Conservation (phyloP, 768 basidiomycete species). For the Tephrocybe rancida region DNA sequence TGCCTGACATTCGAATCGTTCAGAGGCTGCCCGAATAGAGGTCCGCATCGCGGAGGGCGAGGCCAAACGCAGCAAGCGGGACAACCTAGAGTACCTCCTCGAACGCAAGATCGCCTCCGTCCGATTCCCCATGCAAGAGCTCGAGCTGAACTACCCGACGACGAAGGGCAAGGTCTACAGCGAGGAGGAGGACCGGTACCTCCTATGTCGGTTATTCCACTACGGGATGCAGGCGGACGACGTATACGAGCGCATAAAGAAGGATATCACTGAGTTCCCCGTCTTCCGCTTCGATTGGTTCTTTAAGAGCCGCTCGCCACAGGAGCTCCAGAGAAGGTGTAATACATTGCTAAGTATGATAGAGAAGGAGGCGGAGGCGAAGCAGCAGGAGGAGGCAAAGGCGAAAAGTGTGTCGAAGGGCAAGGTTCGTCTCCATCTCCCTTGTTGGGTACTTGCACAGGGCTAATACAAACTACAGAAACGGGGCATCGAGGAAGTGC, state of each 20-base stretch:
- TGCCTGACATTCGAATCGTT: not conserved
- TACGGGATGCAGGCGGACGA: conserved; percentile 90
- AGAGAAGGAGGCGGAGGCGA: conserved; percentile 84
- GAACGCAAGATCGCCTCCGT: conserved; percentile 82
- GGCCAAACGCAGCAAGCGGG: conserved; percentile 84
- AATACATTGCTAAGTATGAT: conserved; percentile 89
- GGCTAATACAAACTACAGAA: conserved; percentile 45
- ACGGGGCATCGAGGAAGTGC: conserved; percentile 71
- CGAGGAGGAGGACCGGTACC: conserved; percentile 96
- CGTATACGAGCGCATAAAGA: conserved; percentile 93
- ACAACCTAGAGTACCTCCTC: conserved; percentile 78
- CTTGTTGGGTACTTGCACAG: not conserved
- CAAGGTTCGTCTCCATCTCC: conserved; percentile 49
- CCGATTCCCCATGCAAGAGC: conserved; percentile 93
- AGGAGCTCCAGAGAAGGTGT: conserved; percentile 87
- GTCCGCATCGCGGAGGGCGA: conserved; percentile 89
- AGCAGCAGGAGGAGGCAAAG: conserved; percentile 69
- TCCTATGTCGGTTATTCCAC: conserved; percentile 86
- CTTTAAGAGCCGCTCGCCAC: conserved; percentile 89
- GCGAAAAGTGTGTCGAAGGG: conserved; percentile 57
- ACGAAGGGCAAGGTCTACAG: conserved; percentile 97
- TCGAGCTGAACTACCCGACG: conserved; percentile 92
- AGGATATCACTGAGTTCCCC: conserved; percentile 95
- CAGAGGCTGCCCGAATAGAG: conserved; percentile 81
- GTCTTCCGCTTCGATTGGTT: conserved; percentile 99